Evolutionary conservation across 495 filamentous ascomycete species (phyloP), one percentile per base, ranked within the genome.

Genomic region (Tuber borchii): DNA sequence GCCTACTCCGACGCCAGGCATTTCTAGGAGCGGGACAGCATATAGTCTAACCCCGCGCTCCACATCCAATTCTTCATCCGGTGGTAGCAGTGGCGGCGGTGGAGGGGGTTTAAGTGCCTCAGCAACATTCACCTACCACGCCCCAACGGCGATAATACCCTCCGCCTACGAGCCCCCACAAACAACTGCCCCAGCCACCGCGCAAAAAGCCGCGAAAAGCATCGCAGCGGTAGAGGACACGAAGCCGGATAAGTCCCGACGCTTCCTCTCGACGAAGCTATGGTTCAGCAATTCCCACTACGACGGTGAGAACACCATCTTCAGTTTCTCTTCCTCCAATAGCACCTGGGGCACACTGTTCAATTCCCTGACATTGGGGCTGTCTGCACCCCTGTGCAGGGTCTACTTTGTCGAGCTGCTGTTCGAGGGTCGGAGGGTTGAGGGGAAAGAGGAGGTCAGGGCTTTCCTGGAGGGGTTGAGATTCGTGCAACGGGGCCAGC

Each of bases 321-420:
- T 79, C n/a, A 79, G 75, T n/a, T 76, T 79, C 65, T 48, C 71
- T 12, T 79, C 77, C 19, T 70, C 77, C 43, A 77, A 79, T 39
- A 73, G 42, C 34, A 79, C 75, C 14, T 77, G 75, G 75, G 77
- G 75, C 10, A 79, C 77, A 4, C 71, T 74, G 4, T 74, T 77
- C 71, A 79, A 79, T 51, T 74, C 71, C 17, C n/a, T 79, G 7
- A 79, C 77, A 20, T 34, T 79, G 44, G 77, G 77, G 5, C 68
- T 79, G 43, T 73, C 75, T 19, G 77, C 77, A 22, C 77, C 77
- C 26, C 69, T 79, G 46, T 79, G 77, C 31, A 77, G 77, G 40
- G 77, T 79, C 34, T 79, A 79, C 65, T 79, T 73, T n/a, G 72
- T 79, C 65, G 77, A 79, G 72, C 39, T 79, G 22, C n/a, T 79